Conservation (phyloP, 805 yeast genomes). For the Hanseniaspora pseudoguilliermondii region DNA sequence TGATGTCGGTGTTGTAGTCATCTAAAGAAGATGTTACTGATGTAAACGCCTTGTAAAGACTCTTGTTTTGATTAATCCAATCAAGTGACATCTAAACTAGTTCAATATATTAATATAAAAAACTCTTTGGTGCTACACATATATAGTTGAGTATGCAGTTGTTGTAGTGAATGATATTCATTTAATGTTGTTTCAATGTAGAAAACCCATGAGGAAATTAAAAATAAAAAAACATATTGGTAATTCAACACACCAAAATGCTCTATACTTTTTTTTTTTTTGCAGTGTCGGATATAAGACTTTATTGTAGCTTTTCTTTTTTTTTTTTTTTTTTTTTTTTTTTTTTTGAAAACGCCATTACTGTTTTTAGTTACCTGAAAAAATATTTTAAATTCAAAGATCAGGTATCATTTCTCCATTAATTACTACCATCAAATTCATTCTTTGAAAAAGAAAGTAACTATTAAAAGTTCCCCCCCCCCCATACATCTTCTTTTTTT, state of each 20-base stretch:
- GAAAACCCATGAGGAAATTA: no score
- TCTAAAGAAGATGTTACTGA: not conserved
- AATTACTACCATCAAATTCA: no score
- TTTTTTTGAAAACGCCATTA: not conserved
- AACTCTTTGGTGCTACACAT: not conserved
- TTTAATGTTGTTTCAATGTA: no score
- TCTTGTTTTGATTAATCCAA: not conserved
- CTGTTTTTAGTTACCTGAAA: no score
- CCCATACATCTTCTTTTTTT: no score
- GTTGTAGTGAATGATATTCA: no score
- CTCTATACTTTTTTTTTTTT: not conserved
- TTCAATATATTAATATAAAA: not conserved
- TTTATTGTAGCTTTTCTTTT: not conserved
- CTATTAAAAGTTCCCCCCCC: no score
- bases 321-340: not conserved
- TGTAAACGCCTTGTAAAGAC: not conserved
- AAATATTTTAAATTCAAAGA: no score
- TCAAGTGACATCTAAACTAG: not conserved
- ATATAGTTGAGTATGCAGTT: no score
- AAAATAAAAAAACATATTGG: no score
- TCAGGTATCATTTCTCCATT: slow-evolving; percentile 16
- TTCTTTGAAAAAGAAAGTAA: no score
- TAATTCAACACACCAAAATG: no score
- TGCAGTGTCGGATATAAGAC: not conserved
- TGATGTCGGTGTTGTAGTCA: slow-evolving; percentile 6